Evolutionary conservation across 2,329 filamentous ascomycete species (phyloP), one percentile per base, ranked within the genome.

Genomic region (Cercospora sojina): DNA sequence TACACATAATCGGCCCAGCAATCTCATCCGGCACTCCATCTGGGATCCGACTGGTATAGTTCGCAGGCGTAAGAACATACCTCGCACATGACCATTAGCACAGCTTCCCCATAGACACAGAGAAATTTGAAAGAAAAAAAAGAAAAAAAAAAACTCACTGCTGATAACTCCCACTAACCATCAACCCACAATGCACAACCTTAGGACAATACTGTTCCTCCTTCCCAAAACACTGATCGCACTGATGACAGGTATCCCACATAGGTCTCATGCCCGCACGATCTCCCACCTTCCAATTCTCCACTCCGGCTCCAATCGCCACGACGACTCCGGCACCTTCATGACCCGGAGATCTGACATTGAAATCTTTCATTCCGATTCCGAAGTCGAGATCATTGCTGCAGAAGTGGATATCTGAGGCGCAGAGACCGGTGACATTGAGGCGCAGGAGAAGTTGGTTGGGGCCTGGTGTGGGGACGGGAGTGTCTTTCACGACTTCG

Each of bases 1-100:
- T 82, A 76, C 86, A 88, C 84, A 88, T 87, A 65, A 88, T 83
- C 0, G 86, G 86, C 0, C 82, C 87, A 2, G 86, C 86, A n/a
- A 85, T 71, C 67, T 84, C 82, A 67, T 87, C 85, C 0, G 78
- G 75, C 0, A 88, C 81, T 0, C 82, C 84, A 35, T 87, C 83
- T 0, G 85, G 86, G 64, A 88, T 87, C 20, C 81, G 79, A 0
- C 80, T 81, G 0, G 84, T 84, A 70, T 86, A 87, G 43, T 80
- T 80, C 13, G 84, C 85, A 0, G 86, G 86, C 1, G 81, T 83
- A 12, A 82, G 79, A 43, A 88, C 77, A 73, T 88, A 89, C 20
- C 43, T 49, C 6, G 0, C 43, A 49, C 43, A 25, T 1, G 1
- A 23, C 10, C 5, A 20, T 47, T 9, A 47, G 41, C 41, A 47